A percentile compares a stretch with the other conserved stretches of the same genome.
These are phyloP conservation scores for Xerocomus potaroensis DNA, from an alignment of 768 basidiomycete species.

Conservation along the genomic window DNA sequence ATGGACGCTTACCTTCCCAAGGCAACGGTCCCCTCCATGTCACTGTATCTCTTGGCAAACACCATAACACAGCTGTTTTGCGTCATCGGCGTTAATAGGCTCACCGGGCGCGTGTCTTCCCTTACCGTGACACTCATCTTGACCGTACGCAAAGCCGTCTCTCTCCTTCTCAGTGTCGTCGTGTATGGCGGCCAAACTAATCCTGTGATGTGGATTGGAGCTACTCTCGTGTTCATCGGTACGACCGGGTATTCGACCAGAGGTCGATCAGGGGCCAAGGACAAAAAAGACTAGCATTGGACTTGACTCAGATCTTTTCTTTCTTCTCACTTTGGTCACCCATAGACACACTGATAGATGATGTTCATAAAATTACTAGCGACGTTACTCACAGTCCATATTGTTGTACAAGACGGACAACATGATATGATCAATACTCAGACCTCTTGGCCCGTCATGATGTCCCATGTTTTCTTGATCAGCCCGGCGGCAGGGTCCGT, in stretches of 20 bases:
- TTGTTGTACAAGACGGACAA: constrained; percentile 1
- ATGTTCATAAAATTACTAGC: constrained; percentile 14
- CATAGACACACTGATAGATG: constrained; percentile 1
- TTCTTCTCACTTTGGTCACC: neutral
- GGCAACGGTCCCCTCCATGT: constrained; percentile 53
- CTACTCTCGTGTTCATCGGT: constrained; percentile 62
- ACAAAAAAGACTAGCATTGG: constrained; percentile 23
- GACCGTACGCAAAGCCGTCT: constrained; percentile 77
- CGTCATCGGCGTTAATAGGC: constrained; percentile 79
- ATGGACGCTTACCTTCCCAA: constrained; percentile 8
- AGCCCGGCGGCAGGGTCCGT: constrained; percentile 53
- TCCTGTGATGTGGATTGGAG: constrained; percentile 64
- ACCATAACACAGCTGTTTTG: constrained; percentile 83
- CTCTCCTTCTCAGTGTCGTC: constrained; percentile 65
- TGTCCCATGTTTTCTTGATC: constrained; percentile 67
- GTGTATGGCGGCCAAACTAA: constrained; percentile 39
- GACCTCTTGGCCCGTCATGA: constrained; percentile 58
- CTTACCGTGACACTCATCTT: constrained; percentile 77
- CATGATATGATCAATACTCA: constrained; percentile 8
- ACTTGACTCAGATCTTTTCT: too few relatives aligned
- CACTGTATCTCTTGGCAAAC: constrained; percentile 66
- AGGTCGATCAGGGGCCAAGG: constrained; percentile 10
- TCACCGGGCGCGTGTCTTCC: constrained; percentile 72
- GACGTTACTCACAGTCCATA: constrained; percentile 2
- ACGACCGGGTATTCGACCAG: constrained; percentile 60